A percentile compares a stretch with the other conserved stretches of the same genome.
Conservation (phyloP, 1,139 yeast species). For the Blastobotrys ciferrii region DNA sequence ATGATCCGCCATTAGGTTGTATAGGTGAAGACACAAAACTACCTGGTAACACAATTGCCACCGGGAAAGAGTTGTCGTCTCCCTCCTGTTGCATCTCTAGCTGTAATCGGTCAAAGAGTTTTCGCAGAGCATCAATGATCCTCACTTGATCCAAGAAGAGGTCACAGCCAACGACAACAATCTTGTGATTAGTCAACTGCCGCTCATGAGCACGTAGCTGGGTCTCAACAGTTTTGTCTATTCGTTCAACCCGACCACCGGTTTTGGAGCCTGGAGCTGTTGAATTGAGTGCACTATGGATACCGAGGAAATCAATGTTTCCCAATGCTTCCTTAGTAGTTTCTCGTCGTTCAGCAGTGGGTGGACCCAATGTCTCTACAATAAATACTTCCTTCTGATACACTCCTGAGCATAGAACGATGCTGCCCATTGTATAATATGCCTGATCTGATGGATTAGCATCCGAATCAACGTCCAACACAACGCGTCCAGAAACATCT, state of each 20-base stretch:
- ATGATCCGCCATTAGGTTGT: slow-evolving; percentile 46
- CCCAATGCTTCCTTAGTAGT: slow-evolving; percentile 69
- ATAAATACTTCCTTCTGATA: slow-evolving; percentile 68
- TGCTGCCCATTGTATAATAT: slow-evolving; percentile 76
- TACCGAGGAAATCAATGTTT: slow-evolving; percentile 73
- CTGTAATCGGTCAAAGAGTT: slow-evolving; percentile 52
- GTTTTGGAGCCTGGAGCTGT: slow-evolving; percentile 16
- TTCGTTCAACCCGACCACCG: slow-evolving; percentile 41
- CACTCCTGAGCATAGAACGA: slow-evolving; percentile 80
- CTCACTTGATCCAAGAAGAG: slow-evolving; percentile 60
- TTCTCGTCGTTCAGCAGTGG: slow-evolving; percentile 79
- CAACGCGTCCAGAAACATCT: slow-evolving; percentile 78
- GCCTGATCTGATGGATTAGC: slow-evolving; percentile 64
- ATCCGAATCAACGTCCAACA: slow-evolving; percentile 52
- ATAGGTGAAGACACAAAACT: slow-evolving; percentile 72
- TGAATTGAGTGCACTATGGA: slow-evolving; percentile 43
- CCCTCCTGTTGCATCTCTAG: slow-evolving; percentile 42
- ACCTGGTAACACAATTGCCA: slow-evolving; percentile 61
- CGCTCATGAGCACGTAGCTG: slow-evolving; percentile 58
- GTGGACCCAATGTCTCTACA: slow-evolving; percentile 78
- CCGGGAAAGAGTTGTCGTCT: slow-evolving; percentile 44
- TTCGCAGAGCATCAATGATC: slow-evolving; percentile 59
- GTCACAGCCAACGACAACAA: slow-evolving; percentile 73
- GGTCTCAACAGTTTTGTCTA: slow-evolving; percentile 58
- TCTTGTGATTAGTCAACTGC: slow-evolving; percentile 51